Evolutionary conservation across 2,329 filamentous ascomycete genomes (phyloP), one percentile per base, ranked within the genome.

Genomic region (Pyrenophora seminiperda): DNA sequence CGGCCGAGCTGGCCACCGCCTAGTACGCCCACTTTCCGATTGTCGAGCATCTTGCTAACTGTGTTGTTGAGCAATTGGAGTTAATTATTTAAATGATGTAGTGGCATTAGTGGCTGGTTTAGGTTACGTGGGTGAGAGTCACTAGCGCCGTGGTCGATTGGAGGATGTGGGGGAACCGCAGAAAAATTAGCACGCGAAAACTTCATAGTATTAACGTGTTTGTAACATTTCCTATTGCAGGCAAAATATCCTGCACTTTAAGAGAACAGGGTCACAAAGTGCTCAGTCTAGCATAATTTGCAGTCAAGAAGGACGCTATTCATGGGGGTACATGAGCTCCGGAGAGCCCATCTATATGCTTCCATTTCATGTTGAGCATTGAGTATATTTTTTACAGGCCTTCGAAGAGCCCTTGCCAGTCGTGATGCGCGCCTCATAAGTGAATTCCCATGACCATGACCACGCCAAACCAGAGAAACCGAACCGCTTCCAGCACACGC

Each of bases 1-100:
- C 90, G 89, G 53, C 93, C 94, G 32, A 99, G 82, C 76, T 81
- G 78, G 62, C 79, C 79, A 33, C 79, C 79, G 17, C 70, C 70
- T 13, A 73, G 56, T 7, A 73, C 67, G 11, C 70, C 70, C 5
- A 73, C 68, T 52, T 68, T 72, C 19, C 68, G 62, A 18, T 48
- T 57, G 46, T 73, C 69, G 47, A 61, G 57, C 66, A 69, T 72
- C 27, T 47, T 50, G 33, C 24, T 20, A 32, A 48, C 55, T 32
- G 49, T 43, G 42, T 27, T 34, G 27, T 50, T 31, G 19, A 37
- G 42, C n/a, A 38, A 10, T 27, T 27, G 24, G 10, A 27, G 24
- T 34, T 40, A 43, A 27, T 51, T 36, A 47, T n/a, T 55, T 47
- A 52, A 46, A 36, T 43, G 50, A 33, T 27, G 49, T n/a, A n/a